Percentiles rank a stretch among this genome's conserved stretches.
Evolutionary conservation across 2,329 filamentous ascomycete species (phyloP).

Genomic region (Colletotrichum horii): DNA sequence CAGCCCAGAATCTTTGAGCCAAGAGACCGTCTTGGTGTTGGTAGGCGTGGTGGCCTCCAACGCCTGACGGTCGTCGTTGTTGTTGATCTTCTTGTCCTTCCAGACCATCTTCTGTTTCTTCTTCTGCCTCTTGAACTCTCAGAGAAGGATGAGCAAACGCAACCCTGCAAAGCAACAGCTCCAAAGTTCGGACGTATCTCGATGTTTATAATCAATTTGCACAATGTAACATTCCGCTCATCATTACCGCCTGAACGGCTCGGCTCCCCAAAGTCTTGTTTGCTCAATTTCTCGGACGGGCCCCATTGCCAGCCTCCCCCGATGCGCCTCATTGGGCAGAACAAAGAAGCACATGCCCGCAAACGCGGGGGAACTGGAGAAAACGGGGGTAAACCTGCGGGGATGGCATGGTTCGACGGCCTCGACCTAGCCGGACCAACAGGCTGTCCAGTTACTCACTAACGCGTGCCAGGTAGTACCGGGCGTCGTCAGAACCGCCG

Average conservation of each 20-base stretch:
- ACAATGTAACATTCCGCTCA: neutral
- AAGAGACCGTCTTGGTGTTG: conserved; percentile 1
- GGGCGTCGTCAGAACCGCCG: conserved; percentile 7
- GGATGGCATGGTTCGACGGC: neutral
- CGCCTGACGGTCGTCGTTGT: conserved; percentile 4
- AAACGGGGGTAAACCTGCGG: neutral
- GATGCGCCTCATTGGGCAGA: neutral
- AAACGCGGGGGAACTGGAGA: conserved; percentile 2
- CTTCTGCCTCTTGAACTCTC: neutral
- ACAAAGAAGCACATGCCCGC: neutral
- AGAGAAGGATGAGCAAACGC: neutral
- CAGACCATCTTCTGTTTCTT: neutral
- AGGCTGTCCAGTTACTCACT: neutral
- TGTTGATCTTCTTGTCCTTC: neutral
- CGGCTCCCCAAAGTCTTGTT: neutral
- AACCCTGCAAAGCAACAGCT: neutral
- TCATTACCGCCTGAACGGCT: neutral
- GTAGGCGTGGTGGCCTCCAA: conserved; percentile 11
- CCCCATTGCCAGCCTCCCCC: neutral
- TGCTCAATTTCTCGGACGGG: neutral
- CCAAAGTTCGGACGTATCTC: neutral
- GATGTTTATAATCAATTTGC: conserved; percentile 3
- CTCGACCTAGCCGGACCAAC: neutral
- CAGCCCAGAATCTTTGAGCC: conserved; percentile 3
- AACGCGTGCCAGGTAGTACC: neutral